phyloP scores from a whole-genome alignment of 1,284 basidiomycete species.

The Phylloboletellus chloephorus region DNA sequence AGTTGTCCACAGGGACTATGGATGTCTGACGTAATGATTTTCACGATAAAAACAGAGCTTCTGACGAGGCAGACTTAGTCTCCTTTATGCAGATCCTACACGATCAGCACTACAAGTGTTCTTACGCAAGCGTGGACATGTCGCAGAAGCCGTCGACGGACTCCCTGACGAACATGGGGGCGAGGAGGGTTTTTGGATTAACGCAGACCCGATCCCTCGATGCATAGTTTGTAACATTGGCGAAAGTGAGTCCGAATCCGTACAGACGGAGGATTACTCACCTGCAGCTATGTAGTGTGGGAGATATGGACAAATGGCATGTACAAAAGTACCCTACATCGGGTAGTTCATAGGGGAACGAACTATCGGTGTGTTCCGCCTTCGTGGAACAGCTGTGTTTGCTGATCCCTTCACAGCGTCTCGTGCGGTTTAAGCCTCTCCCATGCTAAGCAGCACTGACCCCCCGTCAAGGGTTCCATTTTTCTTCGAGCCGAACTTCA shows the following conservation, averaged over 20 bases:
- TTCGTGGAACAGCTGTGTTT: not conserved
- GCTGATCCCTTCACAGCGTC: constrained; percentile 37
- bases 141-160: constrained; percentile 35
- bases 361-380: constrained; percentile 57
- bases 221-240: constrained; percentile 81
- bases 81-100: constrained; percentile 76
- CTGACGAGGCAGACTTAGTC: constrained; percentile 38
- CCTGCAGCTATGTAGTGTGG: constrained; percentile 55
- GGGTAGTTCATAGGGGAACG: constrained; percentile 65
- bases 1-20: constrained; percentile 60
- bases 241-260: constrained; percentile 55
- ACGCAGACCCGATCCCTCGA: constrained; percentile 71
- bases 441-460: constrained; percentile 5
- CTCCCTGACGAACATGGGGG: constrained; percentile 46
- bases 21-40: constrained; percentile 68
- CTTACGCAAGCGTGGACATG: constrained; percentile 40
- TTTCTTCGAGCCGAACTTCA: constrained; percentile 82
- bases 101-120: constrained; percentile 78
- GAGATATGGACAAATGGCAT: constrained; percentile 81
- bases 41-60: constrained; percentile 1
- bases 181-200: constrained; percentile 68
- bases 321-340: constrained; percentile 72
- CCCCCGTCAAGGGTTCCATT: constrained; percentile 59
- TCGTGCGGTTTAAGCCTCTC: constrained; percentile 37
- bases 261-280: constrained; percentile 3